phyloP scores from a whole-genome alignment of 257 asterid genomes.

The Cruciata laevipes region DNA sequence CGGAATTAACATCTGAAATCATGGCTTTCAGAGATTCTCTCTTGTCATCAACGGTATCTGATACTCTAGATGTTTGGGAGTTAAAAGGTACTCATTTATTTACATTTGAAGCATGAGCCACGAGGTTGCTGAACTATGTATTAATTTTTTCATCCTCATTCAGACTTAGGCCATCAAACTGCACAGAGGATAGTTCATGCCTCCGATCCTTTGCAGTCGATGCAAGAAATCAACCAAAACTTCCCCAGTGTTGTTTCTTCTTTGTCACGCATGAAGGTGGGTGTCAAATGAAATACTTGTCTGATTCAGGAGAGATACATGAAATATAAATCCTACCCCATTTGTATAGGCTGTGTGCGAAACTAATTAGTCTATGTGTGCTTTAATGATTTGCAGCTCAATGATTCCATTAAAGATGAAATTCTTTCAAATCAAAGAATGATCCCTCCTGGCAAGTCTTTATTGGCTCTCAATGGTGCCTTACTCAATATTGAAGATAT shows the following conservation, averaged over 20 bases:
- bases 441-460: conserved; percentile 98
- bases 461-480: conserved; percentile 98
- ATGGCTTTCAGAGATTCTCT: conserved; percentile 98
- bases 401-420: conserved; percentile 92
- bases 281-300: conserved; percentile 12
- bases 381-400: conserved; percentile 54
- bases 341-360: conserved; percentile 10
- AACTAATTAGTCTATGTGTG: conserved; percentile 25
- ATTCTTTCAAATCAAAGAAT: conserved; percentile 84
- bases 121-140: background rate
- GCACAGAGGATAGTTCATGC: conserved; percentile 96
- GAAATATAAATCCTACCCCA: background rate
- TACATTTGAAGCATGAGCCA: background rate
- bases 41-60: conserved; percentile 81
- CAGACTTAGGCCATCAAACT: conserved; percentile 98
- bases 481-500: conserved; percentile 84
- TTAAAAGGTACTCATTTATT: conserved; percentile 57
- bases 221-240: conserved; percentile 96
- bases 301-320: conserved; percentile 8
- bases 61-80: conserved; percentile 91
- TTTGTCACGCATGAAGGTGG: conserved; percentile 90
- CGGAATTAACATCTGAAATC: conserved; percentile 83
- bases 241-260: conserved; percentile 94
- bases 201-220: conserved; percentile 87
- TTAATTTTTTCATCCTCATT: conserved; percentile 15